Conservation (phyloP, 2,329 filamentous ascomycete species). For the Alternaria atra region DNA sequence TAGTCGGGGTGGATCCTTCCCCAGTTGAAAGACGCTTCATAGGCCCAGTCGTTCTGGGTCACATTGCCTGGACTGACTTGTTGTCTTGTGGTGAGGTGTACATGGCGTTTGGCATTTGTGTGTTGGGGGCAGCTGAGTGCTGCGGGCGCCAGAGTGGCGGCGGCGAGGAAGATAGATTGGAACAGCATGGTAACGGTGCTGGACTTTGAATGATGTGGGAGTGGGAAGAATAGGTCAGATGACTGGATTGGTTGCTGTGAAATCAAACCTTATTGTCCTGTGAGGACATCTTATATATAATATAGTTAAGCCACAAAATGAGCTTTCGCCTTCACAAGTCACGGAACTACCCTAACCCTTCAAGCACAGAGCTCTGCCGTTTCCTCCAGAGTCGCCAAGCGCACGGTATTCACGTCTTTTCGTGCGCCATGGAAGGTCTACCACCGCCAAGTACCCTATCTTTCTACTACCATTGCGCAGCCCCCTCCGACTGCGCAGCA, state of each 20-base stretch:
- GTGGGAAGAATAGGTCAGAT: not conserved
- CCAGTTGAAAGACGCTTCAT: constrained; percentile 51
- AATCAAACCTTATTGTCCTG: not conserved
- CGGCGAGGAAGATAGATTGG: constrained; percentile 10
- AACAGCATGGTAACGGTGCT: constrained; percentile 20
- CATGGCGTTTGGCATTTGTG: constrained; percentile 20
- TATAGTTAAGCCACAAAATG: not conserved
- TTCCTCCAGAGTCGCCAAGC: not conserved
- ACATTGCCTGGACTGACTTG: constrained; percentile 6
- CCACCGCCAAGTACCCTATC: not conserved
- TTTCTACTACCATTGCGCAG: constrained; percentile 1
- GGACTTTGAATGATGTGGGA: not conserved
- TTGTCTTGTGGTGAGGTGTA: constrained; percentile 12
- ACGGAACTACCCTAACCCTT: not conserved
- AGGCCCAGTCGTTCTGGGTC: constrained; percentile 26
- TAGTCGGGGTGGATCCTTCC: constrained; percentile 53
- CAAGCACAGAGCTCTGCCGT: not conserved
- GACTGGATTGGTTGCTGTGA: not conserved
- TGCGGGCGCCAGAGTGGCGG: constrained; percentile 14
- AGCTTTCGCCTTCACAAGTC: not conserved
- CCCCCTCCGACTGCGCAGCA: not conserved
- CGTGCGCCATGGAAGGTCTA: not conserved
- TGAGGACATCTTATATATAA: not conserved
- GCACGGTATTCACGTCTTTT: not conserved
- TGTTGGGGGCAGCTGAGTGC: constrained; percentile 27